These are phyloP conservation scores for Pascua sp. DNA, from an alignment of 1,284 basidiomycete species.

Conservation along the genomic window DNA sequence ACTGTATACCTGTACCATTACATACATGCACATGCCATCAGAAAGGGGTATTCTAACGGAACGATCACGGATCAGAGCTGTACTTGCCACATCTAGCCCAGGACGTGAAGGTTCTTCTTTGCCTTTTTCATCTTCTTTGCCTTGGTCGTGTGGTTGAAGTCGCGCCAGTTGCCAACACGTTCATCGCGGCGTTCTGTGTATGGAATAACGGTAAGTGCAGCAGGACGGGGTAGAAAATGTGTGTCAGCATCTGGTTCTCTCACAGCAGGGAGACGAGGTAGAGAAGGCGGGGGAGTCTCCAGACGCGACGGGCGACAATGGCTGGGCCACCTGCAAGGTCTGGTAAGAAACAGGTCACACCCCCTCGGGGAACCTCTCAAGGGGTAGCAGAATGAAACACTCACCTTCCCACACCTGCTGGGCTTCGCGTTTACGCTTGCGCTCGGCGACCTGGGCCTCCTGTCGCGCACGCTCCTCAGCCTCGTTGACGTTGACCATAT, in stretches of 20 bases:
- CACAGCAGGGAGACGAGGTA: not conserved
- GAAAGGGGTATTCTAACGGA: not conserved
- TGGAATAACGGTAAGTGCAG: conserved; percentile 13
- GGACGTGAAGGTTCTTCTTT: conserved; percentile 42
- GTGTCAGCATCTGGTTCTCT: conserved; percentile 30
- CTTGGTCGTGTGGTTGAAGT: conserved; percentile 33
- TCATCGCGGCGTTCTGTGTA: conserved; percentile 41
- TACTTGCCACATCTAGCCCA: conserved; percentile 28
- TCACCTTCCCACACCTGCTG: conserved; percentile 55
- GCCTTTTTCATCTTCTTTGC: conserved; percentile 40
- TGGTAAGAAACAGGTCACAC: conserved; percentile 4
- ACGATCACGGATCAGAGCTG: too few relatives aligned
- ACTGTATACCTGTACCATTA: not conserved
- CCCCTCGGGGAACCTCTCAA: not conserved
- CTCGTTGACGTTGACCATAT: conserved; percentile 56
- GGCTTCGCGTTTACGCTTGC: conserved; percentile 53
- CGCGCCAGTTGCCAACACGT: conserved; percentile 44
- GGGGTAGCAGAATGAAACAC: conserved; percentile 14
- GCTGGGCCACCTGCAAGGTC: conserved; percentile 4
- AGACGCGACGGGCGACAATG: not conserved
- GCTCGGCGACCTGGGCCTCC: conserved; percentile 50
- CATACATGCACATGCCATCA: not conserved
- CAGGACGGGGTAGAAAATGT: not conserved
- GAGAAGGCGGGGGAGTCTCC: too few relatives aligned
- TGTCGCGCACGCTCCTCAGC: conserved; percentile 54